Percentiles rank a stretch among this genome's conserved stretches.
Evolutionary conservation across 208 protist species (phyloP).

Genomic region (Leishmania aethiopica): DNA sequence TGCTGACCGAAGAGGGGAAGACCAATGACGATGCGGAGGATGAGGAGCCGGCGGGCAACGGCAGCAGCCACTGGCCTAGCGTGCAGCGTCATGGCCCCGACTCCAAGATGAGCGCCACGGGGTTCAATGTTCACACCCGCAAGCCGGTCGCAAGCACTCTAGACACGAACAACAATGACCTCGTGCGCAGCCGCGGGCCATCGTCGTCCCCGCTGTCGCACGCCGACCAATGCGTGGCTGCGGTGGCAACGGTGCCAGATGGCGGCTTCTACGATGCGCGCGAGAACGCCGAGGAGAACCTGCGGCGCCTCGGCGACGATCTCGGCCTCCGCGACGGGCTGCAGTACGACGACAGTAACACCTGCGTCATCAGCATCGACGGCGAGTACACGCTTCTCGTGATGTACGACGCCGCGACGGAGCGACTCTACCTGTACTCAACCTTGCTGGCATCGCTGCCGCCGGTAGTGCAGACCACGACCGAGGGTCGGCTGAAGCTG

Average conservation of each 20-base stretch:
- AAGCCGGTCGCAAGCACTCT: neutral
- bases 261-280: conserved; percentile 46
- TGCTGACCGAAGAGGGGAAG: neutral
- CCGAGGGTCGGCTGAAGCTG: conserved; percentile 41
- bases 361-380: conserved; percentile 66
- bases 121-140: neutral
- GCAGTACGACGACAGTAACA: conserved; percentile 72
- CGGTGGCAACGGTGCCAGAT: conserved; percentile 23
- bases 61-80: neutral
- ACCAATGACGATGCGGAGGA: neutral
- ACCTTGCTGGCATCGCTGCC: conserved; percentile 70
- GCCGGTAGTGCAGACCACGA: conserved; percentile 6
- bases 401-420: conserved; percentile 69
- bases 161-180: neutral
- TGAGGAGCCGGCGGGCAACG: neutral
- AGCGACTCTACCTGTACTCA: conserved; percentile 82
- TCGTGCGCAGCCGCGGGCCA: conserved; percentile 21
- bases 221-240: neutral
- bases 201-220: neutral
- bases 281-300: conserved; percentile 64
- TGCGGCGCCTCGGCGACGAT: conserved; percentile 64
- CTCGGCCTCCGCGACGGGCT: conserved; percentile 50
- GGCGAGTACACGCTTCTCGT: conserved; percentile 68
- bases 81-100: neutral
- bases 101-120: neutral